Base-by-base conservation (phyloP, 2,329 filamentous ascomycete species). In the Sclerotinia sclerotiorum region DNA sequence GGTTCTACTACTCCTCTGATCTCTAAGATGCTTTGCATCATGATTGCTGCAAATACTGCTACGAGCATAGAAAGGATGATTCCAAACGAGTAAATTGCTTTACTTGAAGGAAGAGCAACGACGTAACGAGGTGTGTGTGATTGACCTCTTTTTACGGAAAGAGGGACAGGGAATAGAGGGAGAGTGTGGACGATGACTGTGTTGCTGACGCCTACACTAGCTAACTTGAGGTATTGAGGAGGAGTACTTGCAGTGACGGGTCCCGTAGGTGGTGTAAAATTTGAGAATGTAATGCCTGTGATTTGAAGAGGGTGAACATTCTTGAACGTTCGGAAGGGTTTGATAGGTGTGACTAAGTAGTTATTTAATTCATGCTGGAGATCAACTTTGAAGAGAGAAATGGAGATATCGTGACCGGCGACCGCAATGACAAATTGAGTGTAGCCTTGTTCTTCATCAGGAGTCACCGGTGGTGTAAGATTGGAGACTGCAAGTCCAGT, bases 351-450 rank as follows among this genome's bases (percentile, higher is more conserved):
- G 55, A 88, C 79, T 48, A 88, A 77, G 52, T 84, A 82, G 58
- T 87, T 77, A 11, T 78, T 77, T 29, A 77, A 78, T 44, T 81
- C 78, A 24, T 79, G 77, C 69, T 82, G 82, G 76, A 92, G 91
- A 72, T 96, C 90, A 69, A 97, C 81, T 0, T 92, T 94, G 78
- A 89, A 90, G 39, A 97, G 81, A 6, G 87, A 87, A 72, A 97
- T 89, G 15, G 92, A 93, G 70, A 88, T 88, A 78, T 96, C 91
- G 74, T 91, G 90, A 11, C 90, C 90, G 3, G 91, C 91, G 19
- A 96, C 87, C 8, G 93, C 94, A 72, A 97, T 84, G 58, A 90
- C 86, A 72, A 93, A 90, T 79, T 97, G 93, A 58, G 89, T 86
- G 69, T 90, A 88, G 65, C 85, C 86, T 64, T 87, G 79, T 61